A percentile compares a stretch with the other conserved stretches of the same genome.
Evolutionary conservation across 1,284 basidiomycete species (phyloP).

Genomic region (Xerocomus minutiporus): DNA sequence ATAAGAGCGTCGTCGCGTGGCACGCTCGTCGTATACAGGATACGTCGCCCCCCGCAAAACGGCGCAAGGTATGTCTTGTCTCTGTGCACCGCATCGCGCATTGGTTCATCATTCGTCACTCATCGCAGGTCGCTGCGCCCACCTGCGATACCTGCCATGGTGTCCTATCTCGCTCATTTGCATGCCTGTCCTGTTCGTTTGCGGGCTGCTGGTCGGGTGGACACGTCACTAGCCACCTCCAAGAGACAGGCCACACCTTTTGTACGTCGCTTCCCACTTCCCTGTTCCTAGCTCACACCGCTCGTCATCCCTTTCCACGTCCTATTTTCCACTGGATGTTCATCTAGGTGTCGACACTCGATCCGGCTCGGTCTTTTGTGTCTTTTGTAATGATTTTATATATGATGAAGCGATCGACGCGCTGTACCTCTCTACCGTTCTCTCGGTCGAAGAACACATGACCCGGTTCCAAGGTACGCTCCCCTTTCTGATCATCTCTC

Average conservation of each 20-base stretch:
- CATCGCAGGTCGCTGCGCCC: conserved; percentile 43
- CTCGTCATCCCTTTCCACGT: neutral
- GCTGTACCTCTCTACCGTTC: conserved; percentile 35
- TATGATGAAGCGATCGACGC: conserved; percentile 44
- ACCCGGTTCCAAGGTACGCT: conserved; percentile 44
- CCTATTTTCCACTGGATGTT: neutral
- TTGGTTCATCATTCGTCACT: neutral
- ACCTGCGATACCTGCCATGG: conserved; percentile 61
- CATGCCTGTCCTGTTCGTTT: conserved; percentile 74
- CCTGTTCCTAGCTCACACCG: neutral
- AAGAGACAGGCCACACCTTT: conserved; percentile 56
- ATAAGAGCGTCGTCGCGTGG: conserved; percentile 40
- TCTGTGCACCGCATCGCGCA: neutral
- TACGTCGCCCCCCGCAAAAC: conserved; percentile 37
- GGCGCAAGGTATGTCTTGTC: conserved; percentile 37
- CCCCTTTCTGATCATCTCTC: neutral
- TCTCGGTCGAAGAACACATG: conserved; percentile 48
- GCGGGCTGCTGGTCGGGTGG: conserved; percentile 67
- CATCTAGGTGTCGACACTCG: conserved; percentile 52
- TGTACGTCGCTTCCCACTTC: conserved; percentile 46
- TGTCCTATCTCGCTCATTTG: conserved; percentile 66
- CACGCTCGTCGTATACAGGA: conserved; percentile 33
- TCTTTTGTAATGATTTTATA: conserved; percentile 55
- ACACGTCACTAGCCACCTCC: conserved; percentile 57
- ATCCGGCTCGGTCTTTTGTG: conserved; percentile 57